Conservation (phyloP, 1,284 basidiomycete genomes). For the Trametes sp. region DNA sequence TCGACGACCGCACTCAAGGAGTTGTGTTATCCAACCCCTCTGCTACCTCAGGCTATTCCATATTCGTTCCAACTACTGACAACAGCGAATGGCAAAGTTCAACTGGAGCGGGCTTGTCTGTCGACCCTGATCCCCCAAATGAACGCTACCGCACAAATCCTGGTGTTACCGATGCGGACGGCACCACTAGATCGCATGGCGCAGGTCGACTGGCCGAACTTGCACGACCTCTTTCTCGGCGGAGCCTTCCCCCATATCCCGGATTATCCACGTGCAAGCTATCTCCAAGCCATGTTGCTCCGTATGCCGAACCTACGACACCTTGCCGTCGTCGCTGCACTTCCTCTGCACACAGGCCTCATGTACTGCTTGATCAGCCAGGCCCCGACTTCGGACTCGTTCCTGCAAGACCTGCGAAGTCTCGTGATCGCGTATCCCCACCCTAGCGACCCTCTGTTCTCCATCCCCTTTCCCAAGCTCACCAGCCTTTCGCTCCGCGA, state of each 20-base stretch:
- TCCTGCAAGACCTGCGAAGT: background rate
- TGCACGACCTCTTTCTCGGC: background rate
- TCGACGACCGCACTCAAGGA: background rate
- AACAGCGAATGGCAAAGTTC: no score
- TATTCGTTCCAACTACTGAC: background rate
- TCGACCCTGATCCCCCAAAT: background rate
- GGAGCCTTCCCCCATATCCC: background rate
- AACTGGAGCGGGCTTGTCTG: background rate
- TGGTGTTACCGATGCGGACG: background rate
- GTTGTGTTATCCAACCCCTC: background rate
- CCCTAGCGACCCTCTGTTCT: background rate
- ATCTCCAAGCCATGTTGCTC: background rate
- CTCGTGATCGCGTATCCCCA: background rate
- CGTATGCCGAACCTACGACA: background rate
- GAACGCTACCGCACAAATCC: background rate
- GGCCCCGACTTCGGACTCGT: background rate
- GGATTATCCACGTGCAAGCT: background rate
- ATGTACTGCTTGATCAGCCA: background rate
- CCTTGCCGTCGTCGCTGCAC: background rate
- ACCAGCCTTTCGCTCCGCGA: constrained; percentile 15
- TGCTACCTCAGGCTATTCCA: background rate
- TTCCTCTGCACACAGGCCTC: background rate
- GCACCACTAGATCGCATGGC: background rate
- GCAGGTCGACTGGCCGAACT: background rate
- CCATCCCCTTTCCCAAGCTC: background rate